These are phyloP conservation scores for Ogataea saltuana DNA, from an alignment of 805 yeast species.

Conservation along the genomic window DNA sequence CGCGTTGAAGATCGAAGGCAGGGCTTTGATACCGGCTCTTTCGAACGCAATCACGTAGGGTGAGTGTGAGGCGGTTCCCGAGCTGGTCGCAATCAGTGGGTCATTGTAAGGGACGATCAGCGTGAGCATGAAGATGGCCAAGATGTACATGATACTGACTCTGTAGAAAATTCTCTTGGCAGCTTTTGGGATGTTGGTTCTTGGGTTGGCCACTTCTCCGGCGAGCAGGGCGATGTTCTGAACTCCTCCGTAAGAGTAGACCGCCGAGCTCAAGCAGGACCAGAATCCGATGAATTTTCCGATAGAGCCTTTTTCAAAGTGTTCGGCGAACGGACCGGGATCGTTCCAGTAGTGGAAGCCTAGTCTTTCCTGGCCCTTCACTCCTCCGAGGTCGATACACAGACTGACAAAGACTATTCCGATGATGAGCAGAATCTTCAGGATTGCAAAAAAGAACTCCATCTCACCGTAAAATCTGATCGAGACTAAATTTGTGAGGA, in stretches of 20 bases:
- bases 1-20: constrained; percentile 73
- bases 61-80: constrained; percentile 63
- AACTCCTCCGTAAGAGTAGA: constrained; percentile 57
- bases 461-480: constrained; percentile 48
- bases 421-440: constrained; percentile 61
- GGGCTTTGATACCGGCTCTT: constrained; percentile 56
- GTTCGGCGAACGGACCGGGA: constrained; percentile 46
- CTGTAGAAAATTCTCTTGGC: constrained; percentile 25
- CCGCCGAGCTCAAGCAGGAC: constrained; percentile 56
- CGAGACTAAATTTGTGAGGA: constrained; percentile 47
- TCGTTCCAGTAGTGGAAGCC: constrained; percentile 41
- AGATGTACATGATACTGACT: constrained; percentile 25
- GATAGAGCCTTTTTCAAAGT: constrained; percentile 46
- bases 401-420: constrained; percentile 56
- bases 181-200: constrained; percentile 29
- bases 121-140: constrained; percentile 41
- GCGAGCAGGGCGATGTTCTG: constrained; percentile 36
- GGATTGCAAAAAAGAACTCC: constrained; percentile 62
- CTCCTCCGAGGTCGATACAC: constrained; percentile 62
- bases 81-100: constrained; percentile 40
- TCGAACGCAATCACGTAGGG: constrained; percentile 79
- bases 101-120: constrained; percentile 45
- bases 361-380: constrained; percentile 43
- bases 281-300: constrained; percentile 46
- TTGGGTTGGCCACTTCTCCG: constrained; percentile 27